Evolutionary conservation across 495 filamentous ascomycete species (phyloP).

Genomic region (Annulohypoxylon moriforme): DNA sequence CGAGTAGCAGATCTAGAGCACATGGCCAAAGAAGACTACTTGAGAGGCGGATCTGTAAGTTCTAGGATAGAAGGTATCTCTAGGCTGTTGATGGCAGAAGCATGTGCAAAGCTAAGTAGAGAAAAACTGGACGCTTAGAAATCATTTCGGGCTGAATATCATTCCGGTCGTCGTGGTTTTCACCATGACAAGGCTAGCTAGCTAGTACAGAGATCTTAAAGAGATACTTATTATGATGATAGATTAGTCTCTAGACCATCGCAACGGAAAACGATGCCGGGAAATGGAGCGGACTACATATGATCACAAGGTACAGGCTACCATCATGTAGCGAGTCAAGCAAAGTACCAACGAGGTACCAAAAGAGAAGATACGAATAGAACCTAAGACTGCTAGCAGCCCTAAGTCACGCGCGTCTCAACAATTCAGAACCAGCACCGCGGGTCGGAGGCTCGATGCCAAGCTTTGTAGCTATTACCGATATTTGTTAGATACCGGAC

Average conservation of each 20-base stretch:
- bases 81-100: not conserved
- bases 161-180: not conserved
- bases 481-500: not conserved
- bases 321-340: slow-evolving; percentile 6
- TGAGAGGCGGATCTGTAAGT: not conserved
- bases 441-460: not conserved
- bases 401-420: not conserved
- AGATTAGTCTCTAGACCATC: not conserved
- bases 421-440: slow-evolving; percentile 1
- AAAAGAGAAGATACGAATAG: not conserved
- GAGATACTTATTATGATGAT: not conserved
- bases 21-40: not conserved
- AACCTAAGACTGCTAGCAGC: not conserved
- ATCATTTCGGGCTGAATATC: not conserved
- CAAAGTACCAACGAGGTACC: not conserved
- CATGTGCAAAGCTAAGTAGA: not conserved
- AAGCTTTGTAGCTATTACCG: slow-evolving; percentile 17
- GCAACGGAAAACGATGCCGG: slow-evolving; percentile 3
- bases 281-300: slow-evolving; percentile 14
- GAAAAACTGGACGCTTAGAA: not conserved
- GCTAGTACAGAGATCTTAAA: slow-evolving; percentile 3
- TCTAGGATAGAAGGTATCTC: not conserved
- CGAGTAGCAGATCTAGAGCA: slow-evolving; percentile 4
- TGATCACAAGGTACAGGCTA: not conserved
- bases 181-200: not conserved